Percentiles rank a stretch among this genome's conserved stretches.
Evolutionary conservation across 2,329 filamentous ascomycete genomes (phyloP).

Genomic region (Myriosclerotinia scirpicola): DNA sequence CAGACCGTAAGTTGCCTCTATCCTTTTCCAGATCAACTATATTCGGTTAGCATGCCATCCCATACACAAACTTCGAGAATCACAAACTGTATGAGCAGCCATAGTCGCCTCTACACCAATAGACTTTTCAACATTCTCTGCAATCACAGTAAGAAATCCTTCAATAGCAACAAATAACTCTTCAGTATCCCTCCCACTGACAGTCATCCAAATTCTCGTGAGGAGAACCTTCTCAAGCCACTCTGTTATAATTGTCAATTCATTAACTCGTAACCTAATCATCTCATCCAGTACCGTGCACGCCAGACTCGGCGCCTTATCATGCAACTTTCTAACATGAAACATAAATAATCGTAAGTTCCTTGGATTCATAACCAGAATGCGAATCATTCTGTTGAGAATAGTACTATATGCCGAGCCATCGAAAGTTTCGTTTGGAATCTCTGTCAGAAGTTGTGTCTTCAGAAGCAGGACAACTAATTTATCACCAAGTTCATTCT

Average conservation of each 20-base stretch:
- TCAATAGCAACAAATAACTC: conserved; percentile 44
- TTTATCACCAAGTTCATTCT: conserved; percentile 62
- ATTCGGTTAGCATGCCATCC: conserved; percentile 22
- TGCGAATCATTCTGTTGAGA: conserved; percentile 61
- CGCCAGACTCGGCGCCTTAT: conserved; percentile 51
- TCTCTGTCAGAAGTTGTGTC: conserved; percentile 61
- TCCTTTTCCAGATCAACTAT: conserved; percentile 78
- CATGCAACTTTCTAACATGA: conserved; percentile 65
- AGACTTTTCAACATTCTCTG: conserved; percentile 46
- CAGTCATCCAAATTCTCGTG: conserved; percentile 65
- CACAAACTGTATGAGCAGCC: conserved; percentile 64
- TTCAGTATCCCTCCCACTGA: conserved; percentile 45
- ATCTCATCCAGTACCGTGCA: conserved; percentile 61
- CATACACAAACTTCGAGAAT: background rate
- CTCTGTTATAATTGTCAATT: conserved; percentile 46
- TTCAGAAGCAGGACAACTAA: conserved; percentile 66
- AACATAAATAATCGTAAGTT: conserved; percentile 67
- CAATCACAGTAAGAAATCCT: conserved; percentile 49
- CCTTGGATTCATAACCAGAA: conserved; percentile 58
- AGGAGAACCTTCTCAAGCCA: conserved; percentile 72
- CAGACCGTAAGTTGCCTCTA: conserved; percentile 59
- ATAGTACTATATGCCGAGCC: conserved; percentile 51
- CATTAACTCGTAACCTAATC: conserved; percentile 56
- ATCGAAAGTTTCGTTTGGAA: conserved; percentile 51
- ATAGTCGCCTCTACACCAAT: conserved; percentile 62